Evolutionary conservation across 225 moss, liverwort and hornwort genomes (phyloP).

Genomic region (Sphagnum contortum): DNA sequence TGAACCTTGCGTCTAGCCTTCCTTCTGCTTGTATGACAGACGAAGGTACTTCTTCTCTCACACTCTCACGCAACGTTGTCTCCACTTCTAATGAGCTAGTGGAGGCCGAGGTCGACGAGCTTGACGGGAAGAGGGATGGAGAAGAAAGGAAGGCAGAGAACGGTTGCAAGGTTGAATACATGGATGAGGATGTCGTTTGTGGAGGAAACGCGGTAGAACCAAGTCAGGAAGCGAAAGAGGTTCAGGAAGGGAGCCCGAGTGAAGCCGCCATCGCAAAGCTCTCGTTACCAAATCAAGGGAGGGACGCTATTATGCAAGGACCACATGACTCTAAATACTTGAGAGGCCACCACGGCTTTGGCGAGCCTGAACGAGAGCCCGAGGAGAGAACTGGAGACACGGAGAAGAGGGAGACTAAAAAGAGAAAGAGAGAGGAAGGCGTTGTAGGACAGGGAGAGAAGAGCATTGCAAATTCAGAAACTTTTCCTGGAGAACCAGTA

Average conservation of each 20-base stretch:
- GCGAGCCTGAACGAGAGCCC: constrained; percentile 14
- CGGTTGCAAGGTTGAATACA: constrained; percentile 28
- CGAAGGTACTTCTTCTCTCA: constrained; percentile 26
- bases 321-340: constrained; percentile 12
- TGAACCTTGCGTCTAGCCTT: constrained; percentile 4
- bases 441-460: constrained; percentile 27
- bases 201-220: too few relatives aligned
- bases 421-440: constrained; percentile 68
- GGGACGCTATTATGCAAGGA: too few relatives aligned
- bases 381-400: constrained; percentile 14
- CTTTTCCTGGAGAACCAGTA: constrained; percentile 11
- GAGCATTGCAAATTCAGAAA: constrained; percentile 29
- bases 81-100: constrained; percentile 13
- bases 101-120: constrained; percentile 29
- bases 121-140: constrained; percentile 16
- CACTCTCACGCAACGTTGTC: constrained; percentile 40
- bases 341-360: too few relatives aligned
- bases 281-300: too few relatives aligned
- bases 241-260: constrained; percentile 13
- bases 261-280: too few relatives aligned
- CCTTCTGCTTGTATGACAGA: constrained; percentile 22
- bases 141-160: constrained; percentile 48
- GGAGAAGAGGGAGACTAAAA: constrained; percentile 56
- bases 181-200: constrained; percentile 38
- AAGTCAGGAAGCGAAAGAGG: constrained; percentile 23